Evolutionary conservation across 768 basidiomycete genomes (phyloP).

Genomic region (Daedaleopsis sinensis): DNA sequence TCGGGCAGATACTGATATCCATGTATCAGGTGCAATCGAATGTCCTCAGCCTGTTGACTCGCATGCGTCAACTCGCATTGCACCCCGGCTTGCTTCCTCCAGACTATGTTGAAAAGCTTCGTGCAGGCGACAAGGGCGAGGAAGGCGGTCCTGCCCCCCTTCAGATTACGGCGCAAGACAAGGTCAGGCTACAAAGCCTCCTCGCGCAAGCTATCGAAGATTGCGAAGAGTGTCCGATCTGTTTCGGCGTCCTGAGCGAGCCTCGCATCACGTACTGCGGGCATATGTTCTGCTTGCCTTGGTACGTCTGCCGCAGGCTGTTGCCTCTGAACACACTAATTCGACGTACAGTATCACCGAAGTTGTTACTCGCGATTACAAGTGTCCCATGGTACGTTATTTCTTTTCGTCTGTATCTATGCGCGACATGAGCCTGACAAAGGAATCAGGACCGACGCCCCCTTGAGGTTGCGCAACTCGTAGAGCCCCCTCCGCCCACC

Average conservation of each 20-base stretch:
- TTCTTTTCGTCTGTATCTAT: not conserved
- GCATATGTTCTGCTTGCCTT: conserved; percentile 73
- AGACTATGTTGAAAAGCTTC: conserved; percentile 70
- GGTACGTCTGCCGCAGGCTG: conserved; percentile 43
- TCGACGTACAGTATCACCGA: conserved; percentile 59
- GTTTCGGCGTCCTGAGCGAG: conserved; percentile 60
- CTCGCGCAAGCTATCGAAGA: conserved; percentile 76
- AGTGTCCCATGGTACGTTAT: conserved; percentile 74
- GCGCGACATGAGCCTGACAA: not conserved
- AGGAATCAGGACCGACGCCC: conserved; percentile 66
- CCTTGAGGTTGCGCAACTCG: conserved; percentile 55
- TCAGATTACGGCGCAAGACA: conserved; percentile 51
- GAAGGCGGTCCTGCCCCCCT: conserved; percentile 35
- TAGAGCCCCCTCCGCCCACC: conserved; percentile 64
- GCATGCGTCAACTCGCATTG: conserved; percentile 79
- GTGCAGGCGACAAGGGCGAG: conserved; percentile 35
- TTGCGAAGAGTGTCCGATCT: conserved; percentile 82
- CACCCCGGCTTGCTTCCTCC: conserved; percentile 77
- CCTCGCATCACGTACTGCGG: conserved; percentile 75
- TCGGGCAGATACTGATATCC: not conserved
- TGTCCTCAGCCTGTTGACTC: conserved; percentile 82
- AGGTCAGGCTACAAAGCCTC: conserved; percentile 53
- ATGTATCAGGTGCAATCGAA: conserved; percentile 59
- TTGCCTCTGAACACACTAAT: not conserved
- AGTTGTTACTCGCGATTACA: conserved; percentile 68